Evolutionary conservation across 176 grass and related monocot genomes (phyloP).

Genomic region (Rhynchospora breviuscula): DNA sequence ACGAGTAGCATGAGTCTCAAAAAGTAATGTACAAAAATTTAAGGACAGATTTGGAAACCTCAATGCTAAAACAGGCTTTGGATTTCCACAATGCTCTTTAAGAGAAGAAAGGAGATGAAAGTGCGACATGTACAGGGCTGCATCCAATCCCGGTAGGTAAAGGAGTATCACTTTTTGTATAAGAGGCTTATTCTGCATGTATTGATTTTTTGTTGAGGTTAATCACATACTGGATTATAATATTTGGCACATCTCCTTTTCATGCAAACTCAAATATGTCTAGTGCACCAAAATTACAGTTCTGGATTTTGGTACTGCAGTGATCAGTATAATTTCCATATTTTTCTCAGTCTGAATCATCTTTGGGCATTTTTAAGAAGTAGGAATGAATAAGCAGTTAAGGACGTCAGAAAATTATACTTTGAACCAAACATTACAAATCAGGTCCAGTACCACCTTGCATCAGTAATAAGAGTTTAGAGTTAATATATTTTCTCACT

Average conservation of each 20-base stretch:
- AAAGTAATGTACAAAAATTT: not conserved
- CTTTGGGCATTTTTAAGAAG: not conserved
- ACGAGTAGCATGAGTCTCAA: not conserved
- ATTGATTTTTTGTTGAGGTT: not conserved
- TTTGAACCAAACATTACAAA: not conserved
- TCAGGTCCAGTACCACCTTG: not conserved
- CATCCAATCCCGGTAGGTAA: conserved; percentile 91
- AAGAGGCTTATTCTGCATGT: conserved; percentile 87
- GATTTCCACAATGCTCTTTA: conserved; percentile 71
- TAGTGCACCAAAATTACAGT: not conserved
- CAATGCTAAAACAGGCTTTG: conserved; percentile 87
- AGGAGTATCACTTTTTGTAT: conserved; percentile 78
- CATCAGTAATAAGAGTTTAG: not conserved
- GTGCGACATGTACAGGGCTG: conserved; percentile 75
- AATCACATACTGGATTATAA: not conserved
- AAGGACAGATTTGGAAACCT: conserved; percentile 40
- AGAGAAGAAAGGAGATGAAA: conserved; percentile 53
- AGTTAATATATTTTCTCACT: conserved; percentile 35
- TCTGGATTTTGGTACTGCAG: not conserved
- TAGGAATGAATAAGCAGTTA: not conserved
- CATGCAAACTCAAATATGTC: not conserved
- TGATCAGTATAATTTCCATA: not conserved
- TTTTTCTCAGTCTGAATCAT: not conserved
- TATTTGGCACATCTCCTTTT: not conserved
- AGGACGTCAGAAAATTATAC: not conserved